A percentile compares a stretch with the other conserved stretches of the same genome.
Conservation (phyloP, 306 rosid genomes). For the Acmispon strigosus region DNA sequence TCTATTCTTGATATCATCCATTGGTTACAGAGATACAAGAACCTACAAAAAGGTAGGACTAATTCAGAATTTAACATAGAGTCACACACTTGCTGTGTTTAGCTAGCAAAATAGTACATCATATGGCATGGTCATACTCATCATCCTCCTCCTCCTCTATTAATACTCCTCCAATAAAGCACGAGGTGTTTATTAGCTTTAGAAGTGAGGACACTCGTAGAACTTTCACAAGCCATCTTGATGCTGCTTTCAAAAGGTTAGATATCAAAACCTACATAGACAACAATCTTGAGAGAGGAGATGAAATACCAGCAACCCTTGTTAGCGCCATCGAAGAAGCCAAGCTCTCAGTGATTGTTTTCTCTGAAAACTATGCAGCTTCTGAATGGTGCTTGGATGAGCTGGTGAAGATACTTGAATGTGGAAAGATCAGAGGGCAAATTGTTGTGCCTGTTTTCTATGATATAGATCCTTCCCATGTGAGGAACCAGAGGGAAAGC, state of each 20-base stretch:
- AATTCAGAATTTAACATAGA: not conserved
- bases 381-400: conserved; percentile 33
- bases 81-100: not conserved
- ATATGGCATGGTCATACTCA: not conserved
- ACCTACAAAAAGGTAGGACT: too few relatives aligned
- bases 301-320: conserved; percentile 21
- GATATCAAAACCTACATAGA: conserved; percentile 26
- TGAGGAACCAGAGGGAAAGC: conserved; percentile 25
- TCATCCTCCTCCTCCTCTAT: too few relatives aligned
- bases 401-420: conserved; percentile 24
- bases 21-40: too few relatives aligned
- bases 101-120: too few relatives aligned
- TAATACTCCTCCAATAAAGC: not conserved
- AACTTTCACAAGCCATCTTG: conserved; percentile 33
- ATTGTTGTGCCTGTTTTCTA: conserved; percentile 28
- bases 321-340: conserved; percentile 27
- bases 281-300: conserved; percentile 28
- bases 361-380: conserved; percentile 22
- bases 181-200: conserved; percentile 33
- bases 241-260: conserved; percentile 23
- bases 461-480: conserved; percentile 27
- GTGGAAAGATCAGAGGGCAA: not conserved
- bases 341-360: conserved; percentile 21
- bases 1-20: not conserved
- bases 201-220: conserved; percentile 29